Evolutionary conservation across 179 eudicot genomes (phyloP).

Genomic region (Patellifolia procumbens): DNA sequence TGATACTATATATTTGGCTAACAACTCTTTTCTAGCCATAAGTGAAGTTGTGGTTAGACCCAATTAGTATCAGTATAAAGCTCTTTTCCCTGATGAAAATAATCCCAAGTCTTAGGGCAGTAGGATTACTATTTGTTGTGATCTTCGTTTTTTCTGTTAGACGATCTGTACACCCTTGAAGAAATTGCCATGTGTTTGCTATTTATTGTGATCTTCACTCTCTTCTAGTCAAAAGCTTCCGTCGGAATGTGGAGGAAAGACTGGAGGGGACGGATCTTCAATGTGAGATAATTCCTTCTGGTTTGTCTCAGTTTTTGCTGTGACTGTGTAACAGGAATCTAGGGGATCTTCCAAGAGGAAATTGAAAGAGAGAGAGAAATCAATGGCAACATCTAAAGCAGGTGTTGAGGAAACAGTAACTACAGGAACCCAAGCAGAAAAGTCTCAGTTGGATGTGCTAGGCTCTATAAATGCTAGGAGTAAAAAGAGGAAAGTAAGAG

Average conservation of each 20-base stretch:
- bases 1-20: no score
- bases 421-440: conserved; percentile 25
- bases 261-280: neutral
- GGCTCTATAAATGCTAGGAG: conserved; percentile 7
- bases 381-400: conserved; percentile 19
- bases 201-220: neutral
- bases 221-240: neutral
- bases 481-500: conserved; percentile 29
- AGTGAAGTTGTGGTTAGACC: no score
- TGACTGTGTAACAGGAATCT: conserved; percentile 20
- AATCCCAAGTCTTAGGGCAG: no score
- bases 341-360: conserved; percentile 14
- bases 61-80: no score
- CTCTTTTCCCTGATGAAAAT: no score
- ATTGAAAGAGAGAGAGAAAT: conserved; percentile 9
- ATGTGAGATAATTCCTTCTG: neutral
- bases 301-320: neutral
- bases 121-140: no score
- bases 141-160: no score
- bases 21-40: no score
- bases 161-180: no score
- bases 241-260: neutral
- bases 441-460: conserved; percentile 20
- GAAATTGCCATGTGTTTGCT: no score
- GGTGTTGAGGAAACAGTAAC: conserved; percentile 20